Evolutionary conservation across 768 basidiomycete genomes (phyloP), one percentile per base, ranked within the genome.

Genomic region (Leccinum sublutescens): DNA sequence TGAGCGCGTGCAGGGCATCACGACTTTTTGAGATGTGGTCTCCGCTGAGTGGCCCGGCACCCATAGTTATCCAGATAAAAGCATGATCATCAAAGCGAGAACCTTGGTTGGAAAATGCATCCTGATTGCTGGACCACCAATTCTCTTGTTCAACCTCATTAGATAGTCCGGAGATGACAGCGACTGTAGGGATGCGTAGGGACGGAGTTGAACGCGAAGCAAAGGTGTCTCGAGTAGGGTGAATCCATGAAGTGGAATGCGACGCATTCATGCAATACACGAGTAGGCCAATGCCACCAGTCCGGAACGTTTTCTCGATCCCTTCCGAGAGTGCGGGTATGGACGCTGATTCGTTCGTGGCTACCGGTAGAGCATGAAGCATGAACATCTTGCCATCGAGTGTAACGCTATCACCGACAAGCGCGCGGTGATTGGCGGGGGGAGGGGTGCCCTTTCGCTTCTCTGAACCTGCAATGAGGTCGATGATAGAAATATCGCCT

Each of bases 231-330:
- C 66, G 54, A 8, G 51, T 43, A 47, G 62, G 62, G 14, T 57
- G 64, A 29, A 60, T 56, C 67, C 66, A 62, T 19, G 19, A 29
- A 1, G 40, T 50, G 29, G 68, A 23, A 51, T 52, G 64, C 4
- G 31, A 48, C 4, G 59, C 62, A 21, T 64, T 45, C 34, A 71
- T 47, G 64, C 64, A 69, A 47, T 69, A 69, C 38, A 64, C 62
- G 19, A 69, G 52, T 4, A 69, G 36, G 34, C 62, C 62, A 19
- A 60, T 29, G 27, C 60, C 66, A 12, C 69, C 64, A 14, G 48
- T 49, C 15, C 23, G 15, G 48, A n/a, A 38, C 2, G 33, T 54
- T 10, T 52, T 47, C 38, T 56, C 61, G 23, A 66, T 27, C 4
- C 33, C 17, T 60, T 58, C 56, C 45, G 12, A 53, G 33, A 50